Base-by-base conservation (phyloP, 2,329 filamentous ascomycete genomes). In the Claviceps spartinae region DNA sequence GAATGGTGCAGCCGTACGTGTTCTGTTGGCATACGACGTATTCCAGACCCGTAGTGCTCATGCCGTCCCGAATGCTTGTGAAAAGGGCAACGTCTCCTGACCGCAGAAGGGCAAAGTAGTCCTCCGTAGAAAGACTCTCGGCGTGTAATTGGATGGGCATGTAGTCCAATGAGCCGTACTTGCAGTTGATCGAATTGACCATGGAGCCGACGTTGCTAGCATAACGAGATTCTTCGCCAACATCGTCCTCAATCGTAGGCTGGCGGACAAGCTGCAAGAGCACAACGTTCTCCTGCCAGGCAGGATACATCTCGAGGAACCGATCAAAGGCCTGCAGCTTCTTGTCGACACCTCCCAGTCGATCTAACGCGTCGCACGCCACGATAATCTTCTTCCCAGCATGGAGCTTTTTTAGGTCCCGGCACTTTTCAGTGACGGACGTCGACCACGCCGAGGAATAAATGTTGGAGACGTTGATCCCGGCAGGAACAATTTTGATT, bases 21-120 rank as follows among this genome's bases (percentile, higher is more conserved):
- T 91, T 85, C 62, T 88, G 85, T 68, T 97, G 91, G 65, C 88
- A 94, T 53, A 95, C 79, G 52, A 96, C 82, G 65, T 95, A 97
- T 68, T 96, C 91, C 59, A 96, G 73, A 64, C 88, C 91, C n/a
- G 90, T 95, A 0, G 90, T 95, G 72, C 95, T 96, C 89, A 96
- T 95, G 52, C 91, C 90, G 65, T 96, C 91, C 53, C 91, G 81
- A 24, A 96, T 89, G 60, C 88, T 95, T 9, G 91, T 96, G 67
- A 96, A 95, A 43, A 97, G 74, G 2, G 88, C 91, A 57, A 95
- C 86, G 64, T 96, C 89, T 30, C 86, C 89, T 2, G 88, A 81
- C 20, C 91, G 83, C 50, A 97, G 76, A 16, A 96, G 78, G 2
- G 91, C 90, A 67, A 95, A 94, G 67, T 96, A 96, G 68, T 96